Conservation (phyloP, 2,329 filamentous ascomycete genomes). For the Colletotrichum camelliae region DNA sequence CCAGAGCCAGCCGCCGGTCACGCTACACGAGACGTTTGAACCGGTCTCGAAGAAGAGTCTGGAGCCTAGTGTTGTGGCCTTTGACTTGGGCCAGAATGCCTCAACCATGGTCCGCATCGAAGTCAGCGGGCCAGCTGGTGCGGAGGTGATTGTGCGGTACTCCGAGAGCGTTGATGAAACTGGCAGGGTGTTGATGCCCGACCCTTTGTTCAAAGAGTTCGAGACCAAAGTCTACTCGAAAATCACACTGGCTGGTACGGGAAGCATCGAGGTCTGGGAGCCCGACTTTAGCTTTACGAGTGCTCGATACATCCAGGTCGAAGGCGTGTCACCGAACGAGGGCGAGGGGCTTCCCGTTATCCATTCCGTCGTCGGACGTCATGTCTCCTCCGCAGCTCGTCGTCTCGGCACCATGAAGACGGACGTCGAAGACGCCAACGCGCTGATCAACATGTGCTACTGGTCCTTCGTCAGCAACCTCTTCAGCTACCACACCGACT, state of each 20-base stretch:
- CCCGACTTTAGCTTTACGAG: constrained; percentile 48
- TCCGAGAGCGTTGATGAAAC: constrained; percentile 29
- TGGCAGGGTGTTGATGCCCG: constrained; percentile 41
- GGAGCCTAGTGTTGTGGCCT: constrained; percentile 23
- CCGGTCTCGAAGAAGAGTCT: constrained; percentile 26
- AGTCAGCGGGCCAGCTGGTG: constrained; percentile 23
- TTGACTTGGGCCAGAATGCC: constrained; percentile 28
- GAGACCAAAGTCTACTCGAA: constrained; percentile 42
- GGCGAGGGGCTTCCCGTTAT: constrained; percentile 35
- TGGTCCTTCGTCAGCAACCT: constrained; percentile 49
- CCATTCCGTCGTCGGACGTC: constrained; percentile 37
- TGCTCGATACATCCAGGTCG: constrained; percentile 45
- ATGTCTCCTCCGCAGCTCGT: constrained; percentile 42
- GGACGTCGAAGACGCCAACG: constrained; percentile 44
- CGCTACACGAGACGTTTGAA: constrained; percentile 39
- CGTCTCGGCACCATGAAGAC: constrained; percentile 41
- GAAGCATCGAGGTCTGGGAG: constrained; percentile 35
- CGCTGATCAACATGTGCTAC: constrained; percentile 47
- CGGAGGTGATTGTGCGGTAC: constrained; percentile 25
- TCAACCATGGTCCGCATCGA: constrained; percentile 29
- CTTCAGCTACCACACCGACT: constrained; percentile 53
- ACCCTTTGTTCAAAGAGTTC: constrained; percentile 40
- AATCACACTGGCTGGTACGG: constrained; percentile 35
- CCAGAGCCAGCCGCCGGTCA: constrained; percentile 43
- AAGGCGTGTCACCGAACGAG: constrained; percentile 35